Percentiles rank a stretch among this genome's conserved stretches.
Conservation (phyloP, 495 filamentous ascomycete genomes). For the Penicillium pancosmium region DNA sequence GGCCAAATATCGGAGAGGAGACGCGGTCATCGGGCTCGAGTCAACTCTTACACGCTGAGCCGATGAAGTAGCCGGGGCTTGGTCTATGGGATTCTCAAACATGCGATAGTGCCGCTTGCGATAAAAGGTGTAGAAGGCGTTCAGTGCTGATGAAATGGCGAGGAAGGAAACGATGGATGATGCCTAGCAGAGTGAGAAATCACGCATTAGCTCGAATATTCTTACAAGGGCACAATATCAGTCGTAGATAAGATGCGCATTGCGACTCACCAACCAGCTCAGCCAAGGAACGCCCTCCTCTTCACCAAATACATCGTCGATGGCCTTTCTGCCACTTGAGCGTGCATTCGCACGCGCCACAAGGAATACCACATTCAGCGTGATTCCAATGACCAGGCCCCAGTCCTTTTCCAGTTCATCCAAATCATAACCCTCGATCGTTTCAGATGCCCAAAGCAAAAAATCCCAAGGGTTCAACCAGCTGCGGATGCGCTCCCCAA, state of each 20-base stretch:
- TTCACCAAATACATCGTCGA: constrained; percentile 86
- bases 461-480: constrained; percentile 87
- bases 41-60: constrained; percentile 89
- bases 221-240: not conserved
- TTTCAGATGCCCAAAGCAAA: constrained; percentile 84
- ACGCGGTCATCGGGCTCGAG: constrained; percentile 76
- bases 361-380: constrained; percentile 77
- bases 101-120: constrained; percentile 86
- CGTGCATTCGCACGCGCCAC: constrained; percentile 77
- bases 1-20: constrained; percentile 76
- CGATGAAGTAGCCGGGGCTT: constrained; percentile 75
- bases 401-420: constrained; percentile 74
- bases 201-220: not conserved
- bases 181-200: constrained; percentile 50
- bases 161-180: constrained; percentile 70
- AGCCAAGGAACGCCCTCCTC: constrained; percentile 64
- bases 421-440: constrained; percentile 86
- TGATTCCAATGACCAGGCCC: constrained; percentile 72
- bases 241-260: not conserved
- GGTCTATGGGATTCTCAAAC: constrained; percentile 83
- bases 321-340: constrained; percentile 40
- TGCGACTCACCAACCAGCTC: constrained; percentile 80
- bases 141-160: constrained; percentile 63
- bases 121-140: constrained; percentile 81
- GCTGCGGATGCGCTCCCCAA: constrained; percentile 73